Percentiles rank a stretch among this genome's conserved stretches.
Evolutionary conservation across 208 protist species (phyloP).

Genomic region (Naegleria gruberi): DNA sequence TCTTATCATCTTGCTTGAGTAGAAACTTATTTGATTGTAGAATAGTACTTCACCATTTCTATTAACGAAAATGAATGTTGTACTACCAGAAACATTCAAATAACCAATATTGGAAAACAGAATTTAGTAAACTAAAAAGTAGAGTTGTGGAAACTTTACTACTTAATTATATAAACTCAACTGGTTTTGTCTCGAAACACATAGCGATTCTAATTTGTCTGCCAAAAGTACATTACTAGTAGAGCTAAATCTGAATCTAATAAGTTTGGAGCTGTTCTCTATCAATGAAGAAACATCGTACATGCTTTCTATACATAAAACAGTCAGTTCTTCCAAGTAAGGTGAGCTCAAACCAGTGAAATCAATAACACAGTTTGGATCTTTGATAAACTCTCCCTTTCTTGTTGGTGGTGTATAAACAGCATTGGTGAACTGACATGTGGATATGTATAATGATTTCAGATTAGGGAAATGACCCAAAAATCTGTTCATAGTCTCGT

Average conservation of each 20-base stretch:
- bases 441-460: background rate
- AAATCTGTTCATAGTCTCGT: background rate
- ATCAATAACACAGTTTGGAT: background rate
- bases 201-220: background rate
- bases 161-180: too few species aligned
- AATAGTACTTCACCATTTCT: too few species aligned
- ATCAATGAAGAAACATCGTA: background rate
- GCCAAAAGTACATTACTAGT: background rate
- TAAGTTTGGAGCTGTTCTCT: background rate
- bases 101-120: too few species aligned
- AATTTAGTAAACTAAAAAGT: too few species aligned
- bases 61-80: too few species aligned
- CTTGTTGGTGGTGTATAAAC: background rate
- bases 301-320: background rate
- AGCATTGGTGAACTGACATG: background rate
- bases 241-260: background rate
- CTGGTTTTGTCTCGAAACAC: too few species aligned
- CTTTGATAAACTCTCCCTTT: background rate
- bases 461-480: background rate
- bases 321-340: background rate
- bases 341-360: background rate
- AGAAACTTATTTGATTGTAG: too few species aligned
- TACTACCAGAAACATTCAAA: too few species aligned
- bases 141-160: too few species aligned
- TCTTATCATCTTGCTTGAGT: too few species aligned